phyloP scores from a whole-genome alignment of 805 yeast species.

The Torulaspora delbrueckii region DNA sequence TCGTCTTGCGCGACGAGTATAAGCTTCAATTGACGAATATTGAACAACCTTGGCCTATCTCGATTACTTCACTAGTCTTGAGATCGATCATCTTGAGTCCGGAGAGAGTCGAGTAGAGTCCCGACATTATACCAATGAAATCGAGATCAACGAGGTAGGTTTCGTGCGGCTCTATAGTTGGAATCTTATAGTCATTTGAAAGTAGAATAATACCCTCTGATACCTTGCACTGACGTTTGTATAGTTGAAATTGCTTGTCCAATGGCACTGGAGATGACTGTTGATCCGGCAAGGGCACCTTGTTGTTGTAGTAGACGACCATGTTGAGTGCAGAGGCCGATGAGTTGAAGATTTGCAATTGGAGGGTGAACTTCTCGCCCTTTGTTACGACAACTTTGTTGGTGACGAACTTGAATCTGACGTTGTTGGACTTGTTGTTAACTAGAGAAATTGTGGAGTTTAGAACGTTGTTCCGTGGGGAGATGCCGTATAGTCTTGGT shows the following conservation, averaged over 20 bases:
- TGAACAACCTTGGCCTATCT: conserved; percentile 28
- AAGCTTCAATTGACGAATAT: conserved; percentile 20
- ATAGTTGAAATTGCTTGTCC: conserved; percentile 25
- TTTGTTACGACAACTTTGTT: conserved; percentile 17
- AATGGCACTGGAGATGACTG: conserved; percentile 16
- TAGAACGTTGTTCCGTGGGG: conserved; percentile 9
- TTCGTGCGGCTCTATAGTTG: conserved; percentile 27
- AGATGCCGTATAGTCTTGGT: conserved; percentile 18
- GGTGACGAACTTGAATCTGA: conserved; percentile 28
- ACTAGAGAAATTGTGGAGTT: conserved; percentile 21
- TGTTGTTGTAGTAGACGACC: conserved; percentile 30
- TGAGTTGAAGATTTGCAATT: conserved; percentile 29
- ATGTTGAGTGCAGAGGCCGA: conserved; percentile 25
- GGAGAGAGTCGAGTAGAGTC: conserved; percentile 29
- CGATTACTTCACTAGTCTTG: conserved; percentile 28
- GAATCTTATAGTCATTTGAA: conserved; percentile 33
- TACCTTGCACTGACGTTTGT: conserved; percentile 21
- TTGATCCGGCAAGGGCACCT: conserved; percentile 9
- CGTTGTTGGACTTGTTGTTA: conserved; percentile 22
- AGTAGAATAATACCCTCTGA: conserved; percentile 32
- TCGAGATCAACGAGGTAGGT: conserved; percentile 28
- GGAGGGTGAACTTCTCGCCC: conserved; percentile 26
- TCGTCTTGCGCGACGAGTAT: conserved; percentile 1
- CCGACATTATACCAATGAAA: conserved; percentile 30
- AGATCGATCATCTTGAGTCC: conserved; percentile 34